A percentile compares a stretch with the other conserved stretches of the same genome.
These are phyloP conservation scores for Rubroboletus pulcherrimus DNA, from an alignment of 768 basidiomycete genomes.

Conservation along the genomic window DNA sequence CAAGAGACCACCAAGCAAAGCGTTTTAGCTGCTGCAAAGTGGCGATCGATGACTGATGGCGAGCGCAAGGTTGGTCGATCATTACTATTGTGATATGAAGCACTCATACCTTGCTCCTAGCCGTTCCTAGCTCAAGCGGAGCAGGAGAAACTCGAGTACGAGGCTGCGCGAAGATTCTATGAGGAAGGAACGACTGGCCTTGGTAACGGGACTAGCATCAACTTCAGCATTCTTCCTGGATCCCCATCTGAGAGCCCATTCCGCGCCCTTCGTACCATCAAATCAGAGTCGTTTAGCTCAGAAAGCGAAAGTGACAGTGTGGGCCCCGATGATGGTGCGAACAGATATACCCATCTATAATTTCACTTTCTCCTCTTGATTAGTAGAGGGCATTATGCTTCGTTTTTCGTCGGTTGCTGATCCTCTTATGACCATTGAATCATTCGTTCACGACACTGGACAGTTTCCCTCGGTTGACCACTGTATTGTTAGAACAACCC, in stretches of 20 bases:
- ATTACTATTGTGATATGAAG: neutral
- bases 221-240: slow-evolving; percentile 75
- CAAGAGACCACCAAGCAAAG: slow-evolving; percentile 94
- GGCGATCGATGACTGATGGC: slow-evolving; percentile 90
- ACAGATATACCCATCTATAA: slow-evolving; percentile 36
- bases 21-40: slow-evolving; percentile 87
- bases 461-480: slow-evolving; percentile 30
- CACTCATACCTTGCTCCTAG: slow-evolving; percentile 38
- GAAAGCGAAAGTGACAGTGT: slow-evolving; percentile 71
- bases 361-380: slow-evolving; percentile 20
- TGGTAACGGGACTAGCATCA: slow-evolving; percentile 67
- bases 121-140: slow-evolving; percentile 93
- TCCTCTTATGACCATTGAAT: slow-evolving; percentile 16
- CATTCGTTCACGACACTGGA: slow-evolving; percentile 31
- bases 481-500: slow-evolving; percentile 40
- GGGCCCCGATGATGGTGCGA: slow-evolving; percentile 45
- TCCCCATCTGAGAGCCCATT: slow-evolving; percentile 51
- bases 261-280: slow-evolving; percentile 42
- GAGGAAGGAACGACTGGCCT: slow-evolving; percentile 75
- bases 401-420: slow-evolving; percentile 33
- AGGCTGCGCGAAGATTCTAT: slow-evolving; percentile 78
- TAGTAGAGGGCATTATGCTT: slow-evolving; percentile 13
- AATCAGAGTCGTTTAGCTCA: slow-evolving; percentile 57
- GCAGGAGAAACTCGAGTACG: slow-evolving; percentile 93
- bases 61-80: slow-evolving; percentile 73